Evolutionary conservation across 2,329 filamentous ascomycete genomes (phyloP).

Genomic region (Aspergillus pseudoviridinutans): DNA sequence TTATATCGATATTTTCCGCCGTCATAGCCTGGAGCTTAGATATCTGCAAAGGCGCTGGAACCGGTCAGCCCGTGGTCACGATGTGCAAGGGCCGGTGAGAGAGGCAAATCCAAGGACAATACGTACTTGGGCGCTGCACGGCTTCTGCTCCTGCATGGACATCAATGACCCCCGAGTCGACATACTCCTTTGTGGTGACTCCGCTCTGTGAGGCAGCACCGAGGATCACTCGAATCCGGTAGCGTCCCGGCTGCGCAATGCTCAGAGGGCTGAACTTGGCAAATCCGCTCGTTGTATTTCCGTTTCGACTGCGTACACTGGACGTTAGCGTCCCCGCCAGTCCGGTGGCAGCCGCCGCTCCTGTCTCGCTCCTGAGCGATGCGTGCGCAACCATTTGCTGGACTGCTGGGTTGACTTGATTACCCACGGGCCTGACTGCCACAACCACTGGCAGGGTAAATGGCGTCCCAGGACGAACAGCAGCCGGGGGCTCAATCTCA

Average conservation of each 20-base stretch:
- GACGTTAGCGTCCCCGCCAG: conserved; percentile 27
- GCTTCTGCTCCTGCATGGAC: conserved; percentile 23
- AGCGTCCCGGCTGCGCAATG: conserved; percentile 27
- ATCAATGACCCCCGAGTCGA: conserved; percentile 28
- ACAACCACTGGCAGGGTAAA: conserved; percentile 31
- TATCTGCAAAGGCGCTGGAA: conserved; percentile 22
- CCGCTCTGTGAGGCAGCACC: conserved; percentile 25
- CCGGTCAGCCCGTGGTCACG: conserved; percentile 12
- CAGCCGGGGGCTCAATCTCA: conserved; percentile 25
- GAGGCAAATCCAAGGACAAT: neutral
- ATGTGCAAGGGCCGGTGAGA: neutral
- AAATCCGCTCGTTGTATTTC: conserved; percentile 28
- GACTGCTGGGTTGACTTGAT: conserved; percentile 14
- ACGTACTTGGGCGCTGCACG: conserved; percentile 29
- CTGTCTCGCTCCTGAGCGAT: conserved; percentile 25
- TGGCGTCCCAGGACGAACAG: conserved; percentile 21
- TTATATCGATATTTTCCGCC: conserved; percentile 29
- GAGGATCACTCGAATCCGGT: conserved; percentile 30
- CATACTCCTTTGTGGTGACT: conserved; percentile 25
- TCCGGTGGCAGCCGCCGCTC: conserved; percentile 16
- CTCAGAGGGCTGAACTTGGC: conserved; percentile 25
- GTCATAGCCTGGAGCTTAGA: conserved; percentile 23
- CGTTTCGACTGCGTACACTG: conserved; percentile 29
- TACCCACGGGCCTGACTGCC: conserved; percentile 26
- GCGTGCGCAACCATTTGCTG: conserved; percentile 28